Conservation (phyloP, 148 eudicot genomes). For the Rheum nobile region DNA sequence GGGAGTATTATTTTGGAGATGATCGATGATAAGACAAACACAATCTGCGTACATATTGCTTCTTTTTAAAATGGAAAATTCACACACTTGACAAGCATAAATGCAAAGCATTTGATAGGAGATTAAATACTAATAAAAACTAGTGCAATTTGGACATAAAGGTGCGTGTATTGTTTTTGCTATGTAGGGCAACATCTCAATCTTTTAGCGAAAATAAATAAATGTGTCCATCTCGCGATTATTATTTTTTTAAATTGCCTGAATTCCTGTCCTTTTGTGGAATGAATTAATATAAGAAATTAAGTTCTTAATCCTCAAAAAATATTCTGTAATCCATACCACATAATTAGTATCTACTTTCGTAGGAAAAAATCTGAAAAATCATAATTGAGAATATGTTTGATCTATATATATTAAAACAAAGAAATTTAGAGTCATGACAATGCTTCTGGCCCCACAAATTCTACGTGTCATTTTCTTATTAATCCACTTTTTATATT, state of each 20-base stretch:
- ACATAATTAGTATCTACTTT: not conserved
- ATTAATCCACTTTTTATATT: no score
- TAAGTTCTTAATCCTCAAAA: not conserved
- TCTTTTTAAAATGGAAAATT: no score
- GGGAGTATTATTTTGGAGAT: no score
- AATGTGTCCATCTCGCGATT: not conserved
- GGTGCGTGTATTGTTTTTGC: not conserved
- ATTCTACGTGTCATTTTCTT: no score
- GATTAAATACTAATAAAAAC: not conserved
- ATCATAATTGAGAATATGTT: not conserved
- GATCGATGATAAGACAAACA: no score
- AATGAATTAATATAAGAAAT: not conserved
- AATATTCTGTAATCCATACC: not conserved
- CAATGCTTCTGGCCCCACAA: no score
- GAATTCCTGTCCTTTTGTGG: not conserved
- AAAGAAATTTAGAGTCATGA: no score
- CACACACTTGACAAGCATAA: slow-evolving; percentile 1
- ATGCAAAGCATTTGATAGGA: not conserved
- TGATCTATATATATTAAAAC: no score
- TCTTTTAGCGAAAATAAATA: not conserved
- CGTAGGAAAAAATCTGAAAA: not conserved
- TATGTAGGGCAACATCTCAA: not conserved
- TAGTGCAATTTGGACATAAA: not conserved
- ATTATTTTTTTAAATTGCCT: no score
- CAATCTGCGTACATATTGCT: not conserved